phyloP scores from a whole-genome alignment of 2,329 filamentous ascomycete genomes.

The Arthrobotrys sphaeroides region DNA sequence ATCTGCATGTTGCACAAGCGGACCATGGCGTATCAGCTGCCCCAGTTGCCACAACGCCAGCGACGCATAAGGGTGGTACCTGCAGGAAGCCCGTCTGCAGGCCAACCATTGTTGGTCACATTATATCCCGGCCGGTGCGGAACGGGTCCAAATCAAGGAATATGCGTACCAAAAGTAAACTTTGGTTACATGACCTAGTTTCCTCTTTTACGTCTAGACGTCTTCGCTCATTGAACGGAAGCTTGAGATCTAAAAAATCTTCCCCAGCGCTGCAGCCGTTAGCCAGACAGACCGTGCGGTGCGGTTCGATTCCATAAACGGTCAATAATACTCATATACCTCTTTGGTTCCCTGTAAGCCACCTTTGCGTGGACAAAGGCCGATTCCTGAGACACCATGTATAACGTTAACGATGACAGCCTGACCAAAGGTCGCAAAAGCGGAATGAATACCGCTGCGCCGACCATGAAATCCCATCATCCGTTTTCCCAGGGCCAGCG shows the following conservation, averaged over 20 bases:
- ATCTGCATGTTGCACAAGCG: conserved; percentile 4
- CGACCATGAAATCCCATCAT: not conserved
- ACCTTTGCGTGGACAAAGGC: no score
- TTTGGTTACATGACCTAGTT: not conserved
- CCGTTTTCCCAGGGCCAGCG: not conserved
- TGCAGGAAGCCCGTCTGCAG: conserved; percentile 9
- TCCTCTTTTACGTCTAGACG: not conserved
- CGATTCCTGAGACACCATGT: not conserved
- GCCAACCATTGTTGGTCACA: not conserved
- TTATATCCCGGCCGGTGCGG: not conserved
- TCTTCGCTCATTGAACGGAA: no score
- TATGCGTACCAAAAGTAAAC: not conserved
- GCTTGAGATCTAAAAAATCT: not conserved
- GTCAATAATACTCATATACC: not conserved
- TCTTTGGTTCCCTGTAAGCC: not conserved
- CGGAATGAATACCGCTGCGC: not conserved
- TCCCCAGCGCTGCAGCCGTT: no score
- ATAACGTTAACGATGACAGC: not conserved
- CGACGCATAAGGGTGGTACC: not conserved
- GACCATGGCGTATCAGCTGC: conserved; percentile 1
- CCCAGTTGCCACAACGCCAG: not conserved
- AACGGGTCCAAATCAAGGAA: conserved; percentile 1
- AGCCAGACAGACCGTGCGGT: conserved; percentile 1
- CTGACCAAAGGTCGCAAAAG: not conserved
- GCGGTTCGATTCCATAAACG: conserved; percentile 30